Percentiles rank a stretch among this genome's conserved stretches.
These are phyloP conservation scores for Pichia gijzeniarum DNA, from an alignment of 805 yeast species.

Conservation along the genomic window DNA sequence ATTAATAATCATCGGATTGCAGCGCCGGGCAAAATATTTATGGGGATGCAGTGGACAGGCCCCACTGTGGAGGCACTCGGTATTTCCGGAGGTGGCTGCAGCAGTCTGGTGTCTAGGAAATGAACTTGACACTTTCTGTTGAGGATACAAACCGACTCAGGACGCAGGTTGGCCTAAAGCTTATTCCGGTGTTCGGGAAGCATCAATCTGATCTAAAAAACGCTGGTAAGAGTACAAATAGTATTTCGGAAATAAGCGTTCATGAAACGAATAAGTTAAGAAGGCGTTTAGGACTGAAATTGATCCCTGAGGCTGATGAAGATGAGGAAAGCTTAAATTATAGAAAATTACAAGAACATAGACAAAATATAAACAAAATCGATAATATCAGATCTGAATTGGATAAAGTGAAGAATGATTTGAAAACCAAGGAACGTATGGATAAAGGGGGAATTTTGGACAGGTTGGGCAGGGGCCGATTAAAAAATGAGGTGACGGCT, in stretches of 20 bases:
- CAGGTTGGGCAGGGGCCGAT: constrained; percentile 14
- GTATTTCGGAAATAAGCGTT: constrained; percentile 27
- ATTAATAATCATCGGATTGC: too few relatives aligned
- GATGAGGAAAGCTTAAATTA: constrained; percentile 34
- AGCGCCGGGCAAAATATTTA: too few relatives aligned
- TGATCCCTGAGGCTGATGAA: constrained; percentile 34
- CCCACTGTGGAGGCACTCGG: too few relatives aligned
- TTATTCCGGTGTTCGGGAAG: constrained; percentile 37
- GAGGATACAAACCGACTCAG: constrained; percentile 45
- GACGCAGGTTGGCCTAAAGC: constrained; percentile 36
- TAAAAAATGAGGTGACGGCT: constrained; percentile 20
- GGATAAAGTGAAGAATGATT: constrained; percentile 13
- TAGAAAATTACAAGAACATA: constrained; percentile 28
- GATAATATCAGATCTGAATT: constrained; percentile 17
- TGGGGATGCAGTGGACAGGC: too few relatives aligned
- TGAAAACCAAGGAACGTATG: constrained; percentile 20
- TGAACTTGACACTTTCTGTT: constrained; percentile 27
- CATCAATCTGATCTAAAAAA: constrained; percentile 13
- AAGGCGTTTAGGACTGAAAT: constrained; percentile 36
- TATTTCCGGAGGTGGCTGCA: too few relatives aligned
- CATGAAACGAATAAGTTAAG: constrained; percentile 44
- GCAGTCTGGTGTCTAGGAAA: background rate
- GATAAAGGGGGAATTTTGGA: constrained; percentile 24
- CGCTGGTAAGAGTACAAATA: constrained; percentile 9
- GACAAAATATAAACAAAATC: constrained; percentile 28